A percentile compares a stretch with the other conserved stretches of the same genome.
Conservation (phyloP, 192 early-diverging fungal genomes). For the Entrophospora sp. region DNA sequence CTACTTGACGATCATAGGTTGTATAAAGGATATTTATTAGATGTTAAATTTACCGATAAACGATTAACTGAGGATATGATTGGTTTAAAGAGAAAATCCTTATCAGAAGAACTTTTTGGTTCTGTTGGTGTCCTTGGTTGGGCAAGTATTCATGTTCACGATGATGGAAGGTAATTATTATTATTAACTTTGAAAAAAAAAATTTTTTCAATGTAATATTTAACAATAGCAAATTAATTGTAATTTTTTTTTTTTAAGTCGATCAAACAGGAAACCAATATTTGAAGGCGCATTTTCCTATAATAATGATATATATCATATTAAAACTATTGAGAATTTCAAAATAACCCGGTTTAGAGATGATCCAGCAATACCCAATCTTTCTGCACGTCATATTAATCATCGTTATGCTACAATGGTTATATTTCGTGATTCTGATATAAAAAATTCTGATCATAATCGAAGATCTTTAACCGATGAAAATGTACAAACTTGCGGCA, state of each 20-base stretch:
- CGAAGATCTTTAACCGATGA: neutral
- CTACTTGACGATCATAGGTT: slow-evolving; percentile 39
- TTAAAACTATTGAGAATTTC: neutral
- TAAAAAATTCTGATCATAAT: neutral
- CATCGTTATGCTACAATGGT: neutral
- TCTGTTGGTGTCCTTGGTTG: slow-evolving; percentile 42
- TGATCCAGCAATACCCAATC: neutral
- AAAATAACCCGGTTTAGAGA: neutral
- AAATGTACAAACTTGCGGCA: neutral
- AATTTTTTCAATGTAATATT: too few species aligned
- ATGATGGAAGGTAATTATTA: slow-evolving; percentile 20
- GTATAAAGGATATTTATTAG: slow-evolving; percentile 41
- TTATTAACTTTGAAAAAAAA: too few species aligned
- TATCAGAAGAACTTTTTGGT: slow-evolving; percentile 28
- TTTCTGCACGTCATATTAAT: neutral
- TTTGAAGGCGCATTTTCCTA: neutral
- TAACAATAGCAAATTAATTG: too few species aligned
- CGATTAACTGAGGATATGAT: slow-evolving; percentile 21
- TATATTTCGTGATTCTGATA: neutral
- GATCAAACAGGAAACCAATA: neutral
- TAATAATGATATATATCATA: neutral
- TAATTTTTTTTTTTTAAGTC: too few species aligned
- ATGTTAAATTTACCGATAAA: slow-evolving; percentile 21
- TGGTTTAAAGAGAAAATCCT: slow-evolving; percentile 18
- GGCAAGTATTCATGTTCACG: slow-evolving; percentile 40